A percentile compares a stretch with the other conserved stretches of the same genome.
phyloP scores from a whole-genome alignment of 768 basidiomycete genomes.

The Pholiota molesta region DNA sequence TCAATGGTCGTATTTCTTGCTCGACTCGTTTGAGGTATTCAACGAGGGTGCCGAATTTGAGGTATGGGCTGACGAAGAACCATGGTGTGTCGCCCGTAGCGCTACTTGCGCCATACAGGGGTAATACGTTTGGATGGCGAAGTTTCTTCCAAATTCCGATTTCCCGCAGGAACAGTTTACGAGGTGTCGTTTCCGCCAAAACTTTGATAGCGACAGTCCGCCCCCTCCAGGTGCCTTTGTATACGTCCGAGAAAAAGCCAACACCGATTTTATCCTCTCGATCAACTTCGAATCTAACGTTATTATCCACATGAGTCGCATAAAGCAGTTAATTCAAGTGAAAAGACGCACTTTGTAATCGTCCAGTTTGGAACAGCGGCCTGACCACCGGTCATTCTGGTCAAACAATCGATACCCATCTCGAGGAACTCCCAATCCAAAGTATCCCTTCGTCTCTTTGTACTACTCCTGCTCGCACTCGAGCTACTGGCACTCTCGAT shows the following conservation, averaged over 20 bases:
- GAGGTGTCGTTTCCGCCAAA: slow-evolving; percentile 61
- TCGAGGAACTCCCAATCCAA: slow-evolving; percentile 75
- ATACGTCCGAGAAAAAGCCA: slow-evolving; percentile 80
- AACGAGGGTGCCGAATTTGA: slow-evolving; percentile 64
- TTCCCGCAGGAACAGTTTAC: slow-evolving; percentile 68
- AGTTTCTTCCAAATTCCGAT: slow-evolving; percentile 74
- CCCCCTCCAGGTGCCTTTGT: slow-evolving; percentile 72
- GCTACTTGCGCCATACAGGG: slow-evolving; percentile 79
- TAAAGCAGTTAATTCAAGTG: neutral
- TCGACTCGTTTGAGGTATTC: slow-evolving; percentile 52
- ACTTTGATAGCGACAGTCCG: slow-evolving; percentile 75
- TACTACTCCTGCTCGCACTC: slow-evolving; percentile 21
- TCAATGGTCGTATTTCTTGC: slow-evolving; percentile 22
- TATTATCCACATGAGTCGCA: slow-evolving; percentile 6
- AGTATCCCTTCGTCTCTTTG: slow-evolving; percentile 40
- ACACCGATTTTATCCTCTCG: slow-evolving; percentile 68
- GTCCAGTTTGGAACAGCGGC: slow-evolving; percentile 70
- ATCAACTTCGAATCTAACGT: slow-evolving; percentile 71
- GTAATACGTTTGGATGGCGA: slow-evolving; percentile 69
- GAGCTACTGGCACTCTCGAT: slow-evolving; percentile 26
- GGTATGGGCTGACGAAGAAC: slow-evolving; percentile 80
- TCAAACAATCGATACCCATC: slow-evolving; percentile 70
- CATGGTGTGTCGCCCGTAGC: slow-evolving; percentile 70
- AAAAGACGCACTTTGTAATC: slow-evolving; percentile 57
- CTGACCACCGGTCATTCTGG: slow-evolving; percentile 56